Evolutionary conservation across 306 rosid species (phyloP).

Genomic region (Astragalus membranaceus): DNA sequence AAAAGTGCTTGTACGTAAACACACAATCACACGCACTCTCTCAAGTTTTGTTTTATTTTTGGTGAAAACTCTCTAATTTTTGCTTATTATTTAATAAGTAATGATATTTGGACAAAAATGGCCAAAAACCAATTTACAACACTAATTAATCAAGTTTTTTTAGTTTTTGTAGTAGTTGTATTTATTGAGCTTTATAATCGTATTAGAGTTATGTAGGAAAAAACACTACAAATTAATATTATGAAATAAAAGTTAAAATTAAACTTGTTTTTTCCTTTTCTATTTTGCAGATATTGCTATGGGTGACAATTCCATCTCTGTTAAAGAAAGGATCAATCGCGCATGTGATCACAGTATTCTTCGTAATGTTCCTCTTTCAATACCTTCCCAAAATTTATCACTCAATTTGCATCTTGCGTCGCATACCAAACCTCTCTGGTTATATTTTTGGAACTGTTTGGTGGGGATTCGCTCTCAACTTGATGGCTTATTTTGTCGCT

Average conservation of each 20-base stretch:
- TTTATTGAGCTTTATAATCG: too few species aligned
- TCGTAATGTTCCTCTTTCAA: conserved; percentile 68
- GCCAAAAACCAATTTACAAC: too few species aligned
- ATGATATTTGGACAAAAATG: too few species aligned
- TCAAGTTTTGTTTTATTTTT: too few species aligned
- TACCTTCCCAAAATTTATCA: conserved; percentile 89
- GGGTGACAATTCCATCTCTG: conserved; percentile 66
- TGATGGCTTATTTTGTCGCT: conserved; percentile 91
- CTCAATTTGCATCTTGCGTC: conserved; percentile 67
- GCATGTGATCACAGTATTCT: conserved; percentile 62
- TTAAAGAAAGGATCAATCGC: conserved; percentile 61
- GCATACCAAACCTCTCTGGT: conserved; percentile 76
- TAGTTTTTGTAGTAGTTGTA: too few species aligned
- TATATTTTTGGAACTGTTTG: conserved; percentile 85
- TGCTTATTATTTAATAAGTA: too few species aligned
- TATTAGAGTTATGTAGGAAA: too few species aligned
- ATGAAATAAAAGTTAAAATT: not conserved
- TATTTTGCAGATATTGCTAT: conserved; percentile 55
- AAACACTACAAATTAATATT: not conserved
- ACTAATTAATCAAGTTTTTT: too few species aligned
- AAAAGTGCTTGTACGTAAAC: too few species aligned
- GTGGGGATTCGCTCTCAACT: conserved; percentile 96
- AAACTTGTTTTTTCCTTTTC: not conserved
- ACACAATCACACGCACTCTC: too few species aligned
- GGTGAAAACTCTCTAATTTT: too few species aligned